A percentile compares a stretch with the other conserved stretches of the same genome.
phyloP scores from a whole-genome alignment of 2,329 filamentous ascomycete genomes.

The Cladophialophora carrionii region DNA sequence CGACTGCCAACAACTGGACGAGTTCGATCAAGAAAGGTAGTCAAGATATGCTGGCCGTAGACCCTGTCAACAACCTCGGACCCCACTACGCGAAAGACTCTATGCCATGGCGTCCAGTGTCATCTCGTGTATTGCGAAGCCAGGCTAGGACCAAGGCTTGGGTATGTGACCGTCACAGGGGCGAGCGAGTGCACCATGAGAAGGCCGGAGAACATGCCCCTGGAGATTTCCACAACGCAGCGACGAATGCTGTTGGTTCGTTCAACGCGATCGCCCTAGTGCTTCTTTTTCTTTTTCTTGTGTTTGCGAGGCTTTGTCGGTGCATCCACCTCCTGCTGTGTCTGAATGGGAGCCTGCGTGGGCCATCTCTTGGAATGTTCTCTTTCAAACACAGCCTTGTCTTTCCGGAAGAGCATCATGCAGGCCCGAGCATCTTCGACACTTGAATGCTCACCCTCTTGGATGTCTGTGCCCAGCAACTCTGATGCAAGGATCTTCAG shows the following conservation, averaged over 20 bases:
- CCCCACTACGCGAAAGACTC: conserved; percentile 72
- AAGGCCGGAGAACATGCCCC: conserved; percentile 70
- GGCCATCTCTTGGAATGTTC: conserved; percentile 67
- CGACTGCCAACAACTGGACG: conserved; percentile 60
- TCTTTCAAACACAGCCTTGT: conserved; percentile 83
- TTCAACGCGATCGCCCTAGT: conserved; percentile 32
- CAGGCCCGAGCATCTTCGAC: conserved; percentile 81
- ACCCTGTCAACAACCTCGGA: conserved; percentile 71
- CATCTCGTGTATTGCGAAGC: conserved; percentile 78
- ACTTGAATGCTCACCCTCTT: conserved; percentile 63
- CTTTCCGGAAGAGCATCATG: conserved; percentile 82
- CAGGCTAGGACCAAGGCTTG: conserved; percentile 74
- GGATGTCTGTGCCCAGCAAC: conserved; percentile 62
- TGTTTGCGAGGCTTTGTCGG: conserved; percentile 43
- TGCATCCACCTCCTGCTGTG: conserved; percentile 7
- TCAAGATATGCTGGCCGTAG: conserved; percentile 65
- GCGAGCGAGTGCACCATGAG: conserved; percentile 54
- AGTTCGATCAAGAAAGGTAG: conserved; percentile 65
- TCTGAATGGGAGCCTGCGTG: conserved; percentile 13
- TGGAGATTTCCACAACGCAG: conserved; percentile 46
- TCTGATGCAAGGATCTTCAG: conserved; percentile 60
- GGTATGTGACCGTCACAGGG: conserved; percentile 73
- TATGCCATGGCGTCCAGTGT: conserved; percentile 58
- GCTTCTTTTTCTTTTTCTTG: conserved; percentile 54
- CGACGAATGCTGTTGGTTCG: neutral